Conservation (phyloP, 768 basidiomycete species). For the Boletus rubescentipes region DNA sequence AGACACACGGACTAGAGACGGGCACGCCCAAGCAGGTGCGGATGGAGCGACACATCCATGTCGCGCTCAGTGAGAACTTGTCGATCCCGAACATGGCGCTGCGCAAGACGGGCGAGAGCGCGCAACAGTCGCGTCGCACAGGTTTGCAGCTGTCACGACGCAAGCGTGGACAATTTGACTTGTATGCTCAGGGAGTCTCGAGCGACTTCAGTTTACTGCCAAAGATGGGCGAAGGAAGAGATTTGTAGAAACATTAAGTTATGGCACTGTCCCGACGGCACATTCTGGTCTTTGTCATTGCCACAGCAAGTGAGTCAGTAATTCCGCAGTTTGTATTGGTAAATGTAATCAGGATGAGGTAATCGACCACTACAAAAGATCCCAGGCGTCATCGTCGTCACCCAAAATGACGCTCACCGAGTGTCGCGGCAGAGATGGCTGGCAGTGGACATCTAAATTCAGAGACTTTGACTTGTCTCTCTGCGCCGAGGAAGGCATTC, state of each 20-base stretch:
- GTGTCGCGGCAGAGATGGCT: slow-evolving; percentile 64
- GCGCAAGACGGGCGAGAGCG: slow-evolving; percentile 6
- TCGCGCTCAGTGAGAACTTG: slow-evolving; percentile 16
- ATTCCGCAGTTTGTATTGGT: no score
- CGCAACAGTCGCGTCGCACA: background rate
- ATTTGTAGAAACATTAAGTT: no score
- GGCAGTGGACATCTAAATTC: slow-evolving; percentile 53
- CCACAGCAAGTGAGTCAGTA: no score
- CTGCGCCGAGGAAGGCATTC: slow-evolving; percentile 76
- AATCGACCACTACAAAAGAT: background rate
- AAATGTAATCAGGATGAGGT: no score
- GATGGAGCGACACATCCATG: slow-evolving; percentile 6
- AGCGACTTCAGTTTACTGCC: slow-evolving; percentile 20
- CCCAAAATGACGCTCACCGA: slow-evolving; percentile 33
- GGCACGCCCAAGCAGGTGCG: slow-evolving; percentile 13
- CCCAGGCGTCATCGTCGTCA: background rate
- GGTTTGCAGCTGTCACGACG: slow-evolving; percentile 1
- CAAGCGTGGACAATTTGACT: slow-evolving; percentile 10
- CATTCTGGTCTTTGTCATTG: no score
- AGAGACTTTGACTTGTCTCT: slow-evolving; percentile 76
- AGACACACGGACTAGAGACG: background rate
- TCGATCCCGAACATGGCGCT: slow-evolving; percentile 18
- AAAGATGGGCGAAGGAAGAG: background rate
- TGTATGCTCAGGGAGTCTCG: slow-evolving; percentile 12
- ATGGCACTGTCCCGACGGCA: no score